Conservation (phyloP, 148 eudicot genomes). For the Rhododendron henanense region DNA sequence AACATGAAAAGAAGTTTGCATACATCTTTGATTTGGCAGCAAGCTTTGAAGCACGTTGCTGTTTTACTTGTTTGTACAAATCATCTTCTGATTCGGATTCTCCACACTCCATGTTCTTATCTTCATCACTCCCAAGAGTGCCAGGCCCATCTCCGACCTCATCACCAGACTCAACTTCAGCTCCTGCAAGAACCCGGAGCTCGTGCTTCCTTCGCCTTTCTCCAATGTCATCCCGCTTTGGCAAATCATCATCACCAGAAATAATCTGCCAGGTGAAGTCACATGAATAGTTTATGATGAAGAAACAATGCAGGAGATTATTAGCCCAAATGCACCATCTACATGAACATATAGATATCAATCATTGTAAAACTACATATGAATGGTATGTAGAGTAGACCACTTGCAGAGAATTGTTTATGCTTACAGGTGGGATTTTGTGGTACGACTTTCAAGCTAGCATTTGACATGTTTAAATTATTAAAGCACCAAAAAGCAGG, state of each 20-base stretch:
- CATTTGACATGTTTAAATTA: not conserved
- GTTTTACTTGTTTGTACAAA: constrained; percentile 43
- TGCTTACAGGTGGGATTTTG: not conserved
- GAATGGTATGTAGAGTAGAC: not conserved
- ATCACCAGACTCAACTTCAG: constrained; percentile 50
- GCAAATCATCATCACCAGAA: constrained; percentile 90
- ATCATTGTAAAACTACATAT: not conserved
- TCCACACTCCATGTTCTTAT: constrained; percentile 19
- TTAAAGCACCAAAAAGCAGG: not conserved
- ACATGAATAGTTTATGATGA: not conserved
- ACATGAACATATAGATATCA: not conserved
- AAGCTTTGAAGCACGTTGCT: constrained; percentile 40
- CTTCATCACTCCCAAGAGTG: constrained; percentile 24
- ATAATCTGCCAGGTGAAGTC: constrained; percentile 36
- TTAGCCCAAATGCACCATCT: not conserved
- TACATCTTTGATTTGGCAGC: constrained; percentile 49
- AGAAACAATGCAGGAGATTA: not conserved
- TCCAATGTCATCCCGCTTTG: constrained; percentile 81
- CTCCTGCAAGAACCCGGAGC: constrained; percentile 59
- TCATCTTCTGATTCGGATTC: constrained; percentile 51
- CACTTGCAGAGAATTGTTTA: not conserved
- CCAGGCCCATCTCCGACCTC: constrained; percentile 32
- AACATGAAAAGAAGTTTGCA: constrained; percentile 19
- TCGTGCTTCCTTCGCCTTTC: constrained; percentile 85
- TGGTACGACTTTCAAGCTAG: not conserved